phyloP scores from a whole-genome alignment of 345 rosid genomes.

The Anacardium occidentale region DNA sequence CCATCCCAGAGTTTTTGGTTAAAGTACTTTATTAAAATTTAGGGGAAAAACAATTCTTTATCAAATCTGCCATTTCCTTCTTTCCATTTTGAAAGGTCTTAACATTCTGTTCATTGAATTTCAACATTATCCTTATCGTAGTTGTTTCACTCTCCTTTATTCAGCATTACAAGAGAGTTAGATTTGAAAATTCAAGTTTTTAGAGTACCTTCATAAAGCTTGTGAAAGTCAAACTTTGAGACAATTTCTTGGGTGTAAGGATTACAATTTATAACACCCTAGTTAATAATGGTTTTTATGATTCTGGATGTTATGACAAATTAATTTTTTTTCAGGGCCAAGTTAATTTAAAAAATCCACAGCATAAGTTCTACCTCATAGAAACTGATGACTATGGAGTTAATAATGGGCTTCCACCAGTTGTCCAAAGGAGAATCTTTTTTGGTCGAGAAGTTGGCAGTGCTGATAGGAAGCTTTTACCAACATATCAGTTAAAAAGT shows the following conservation, averaged over 20 bases:
- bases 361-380: conserved; percentile 78
- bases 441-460: conserved; percentile 90
- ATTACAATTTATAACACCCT: neutral
- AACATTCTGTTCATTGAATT: neutral
- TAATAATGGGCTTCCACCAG: conserved; percentile 88
- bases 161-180: too few species aligned
- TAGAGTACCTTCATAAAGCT: neutral
- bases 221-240: neutral
- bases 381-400: conserved; percentile 76
- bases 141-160: neutral
- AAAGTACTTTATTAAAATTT: neutral
- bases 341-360: conserved; percentile 73
- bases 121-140: neutral
- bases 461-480: conserved; percentile 86
- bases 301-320: conserved; percentile 15
- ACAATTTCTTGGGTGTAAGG: neutral
- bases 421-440: conserved; percentile 63
- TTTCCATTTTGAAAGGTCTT: too few species aligned
- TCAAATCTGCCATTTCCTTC: too few species aligned
- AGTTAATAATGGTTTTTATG: neutral
- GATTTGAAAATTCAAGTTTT: neutral
- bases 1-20: neutral
- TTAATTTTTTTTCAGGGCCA: conserved; percentile 59
- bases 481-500: conserved; percentile 81
- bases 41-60: too few species aligned